Evolutionary conservation across 2,329 filamentous ascomycete species (phyloP).

Genomic region (Fusarium tjaetaba): DNA sequence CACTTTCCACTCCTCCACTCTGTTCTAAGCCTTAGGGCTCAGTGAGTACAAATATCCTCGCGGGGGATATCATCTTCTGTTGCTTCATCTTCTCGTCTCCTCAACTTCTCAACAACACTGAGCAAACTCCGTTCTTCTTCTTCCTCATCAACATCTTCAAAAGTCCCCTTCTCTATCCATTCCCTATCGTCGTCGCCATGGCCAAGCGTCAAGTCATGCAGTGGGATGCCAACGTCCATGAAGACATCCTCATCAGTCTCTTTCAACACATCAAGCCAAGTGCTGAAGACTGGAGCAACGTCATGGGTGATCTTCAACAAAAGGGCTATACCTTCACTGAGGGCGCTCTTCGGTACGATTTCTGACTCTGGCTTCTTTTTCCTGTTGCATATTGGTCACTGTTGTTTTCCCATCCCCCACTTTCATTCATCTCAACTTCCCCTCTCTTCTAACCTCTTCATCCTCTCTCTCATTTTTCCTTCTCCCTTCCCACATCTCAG

Average conservation of each 20-base stretch:
- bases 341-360: constrained; percentile 53
- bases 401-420: neutral
- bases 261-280: constrained; percentile 50
- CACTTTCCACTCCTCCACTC: neutral
- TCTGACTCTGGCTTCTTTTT: neutral
- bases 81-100: neutral
- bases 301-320: constrained; percentile 50
- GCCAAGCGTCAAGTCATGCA: constrained; percentile 46
- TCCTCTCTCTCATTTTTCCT: neutral
- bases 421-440: neutral
- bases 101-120: neutral
- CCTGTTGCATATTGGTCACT: neutral
- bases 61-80: neutral
- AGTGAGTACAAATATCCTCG: neutral
- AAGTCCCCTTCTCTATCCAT: neutral
- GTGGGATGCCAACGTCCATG: constrained; percentile 56
- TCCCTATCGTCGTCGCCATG: constrained; percentile 31
- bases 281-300: constrained; percentile 46
- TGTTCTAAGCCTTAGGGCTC: constrained; percentile 1
- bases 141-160: neutral
- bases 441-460: neutral
- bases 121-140: neutral
- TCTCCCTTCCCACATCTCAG: neutral
- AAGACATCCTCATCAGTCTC: constrained; percentile 56
- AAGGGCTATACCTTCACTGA: constrained; percentile 54